Evolutionary conservation across 2,329 filamentous ascomycete species (phyloP), one percentile per base, ranked within the genome.

Genomic region (Trichoderma sp.): DNA sequence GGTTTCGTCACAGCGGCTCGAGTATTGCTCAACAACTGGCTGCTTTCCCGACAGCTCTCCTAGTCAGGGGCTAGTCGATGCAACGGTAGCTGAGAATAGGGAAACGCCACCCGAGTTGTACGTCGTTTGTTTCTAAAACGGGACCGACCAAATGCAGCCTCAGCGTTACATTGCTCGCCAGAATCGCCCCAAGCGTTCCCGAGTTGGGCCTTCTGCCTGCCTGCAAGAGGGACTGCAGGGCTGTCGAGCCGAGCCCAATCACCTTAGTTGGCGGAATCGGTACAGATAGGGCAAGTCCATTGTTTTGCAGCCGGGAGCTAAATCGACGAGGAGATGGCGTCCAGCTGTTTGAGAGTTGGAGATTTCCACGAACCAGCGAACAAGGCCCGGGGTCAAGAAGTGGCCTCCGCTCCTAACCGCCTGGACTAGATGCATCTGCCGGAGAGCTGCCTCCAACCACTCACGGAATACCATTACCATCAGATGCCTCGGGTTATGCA

Each of bases 51-150:
- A n/a, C 37, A 8, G 21, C 37, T 28, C 46, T 49, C 18, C 24
- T 2, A 8, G 43, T 28, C 37, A 49, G 63, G 52, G 52, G 21
- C 52, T 58, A 11, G 16, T 16, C 37, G 63, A 66, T 51, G 54
- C 37, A 59, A 51, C 63, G 26, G 16, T 37, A 46, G 26, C 54
- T 37, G 58, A 34, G 32, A 34, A 34, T 34, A 34, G 11, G 54
- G 28, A 43, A 49, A 49, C 28, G 63, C 37, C 46, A 39, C 37
- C 52, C 63, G 63, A 66, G 39, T 28, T 66, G 59, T 59, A 54
- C 52, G 63, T 59, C 54, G 52, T 54, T 30, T 66, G 63, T 66
- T 66, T 66, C 63, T 66, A 58, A 66, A 66, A 66, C 14, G 51
- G 63, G 63, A 66, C 18, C 63, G 18, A 18, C 52, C 52, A 28